Conservation (phyloP, 2,329 filamentous ascomycete genomes). For the Cytospora paraplurivora region DNA sequence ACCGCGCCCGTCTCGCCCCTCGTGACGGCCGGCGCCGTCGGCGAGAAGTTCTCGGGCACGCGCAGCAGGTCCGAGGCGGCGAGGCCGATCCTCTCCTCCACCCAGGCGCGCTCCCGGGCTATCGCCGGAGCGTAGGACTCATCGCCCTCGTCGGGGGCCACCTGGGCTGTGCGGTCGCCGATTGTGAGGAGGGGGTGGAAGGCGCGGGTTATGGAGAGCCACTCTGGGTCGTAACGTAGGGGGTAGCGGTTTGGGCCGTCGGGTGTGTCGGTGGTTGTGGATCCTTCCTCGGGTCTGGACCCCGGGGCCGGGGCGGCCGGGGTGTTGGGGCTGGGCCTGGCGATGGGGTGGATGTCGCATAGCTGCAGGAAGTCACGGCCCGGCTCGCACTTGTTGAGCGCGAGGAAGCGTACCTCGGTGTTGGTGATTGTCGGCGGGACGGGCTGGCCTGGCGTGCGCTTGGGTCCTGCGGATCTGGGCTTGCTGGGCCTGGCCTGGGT, state of each 20-base stretch:
- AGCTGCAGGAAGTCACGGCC: slow-evolving; percentile 82
- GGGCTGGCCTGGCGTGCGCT: slow-evolving; percentile 56
- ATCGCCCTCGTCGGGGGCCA: slow-evolving; percentile 67
- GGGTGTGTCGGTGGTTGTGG: slow-evolving; percentile 29
- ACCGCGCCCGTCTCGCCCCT: slow-evolving; percentile 54
- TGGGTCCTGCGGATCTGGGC: slow-evolving; percentile 48
- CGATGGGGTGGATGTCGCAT: slow-evolving; percentile 59
- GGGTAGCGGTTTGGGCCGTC: slow-evolving; percentile 47
- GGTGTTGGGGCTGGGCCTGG: slow-evolving; percentile 35
- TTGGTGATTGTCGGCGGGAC: slow-evolving; percentile 76
- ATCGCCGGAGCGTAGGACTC: slow-evolving; percentile 69
- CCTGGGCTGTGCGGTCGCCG: slow-evolving; percentile 57
- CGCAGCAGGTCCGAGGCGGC: slow-evolving; percentile 61
- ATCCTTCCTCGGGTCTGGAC: slow-evolving; percentile 9
- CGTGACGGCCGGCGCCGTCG: slow-evolving; percentile 74
- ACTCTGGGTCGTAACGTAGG: slow-evolving; percentile 87
- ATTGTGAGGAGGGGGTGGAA: slow-evolving; percentile 69
- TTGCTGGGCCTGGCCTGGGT: slow-evolving; percentile 42
- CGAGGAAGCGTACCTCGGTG: slow-evolving; percentile 78
- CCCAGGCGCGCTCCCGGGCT: slow-evolving; percentile 72
- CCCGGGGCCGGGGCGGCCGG: too few species aligned
- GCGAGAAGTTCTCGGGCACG: slow-evolving; percentile 76
- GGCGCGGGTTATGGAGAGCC: slow-evolving; percentile 88
- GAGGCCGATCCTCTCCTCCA: slow-evolving; percentile 70
- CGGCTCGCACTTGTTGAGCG: slow-evolving; percentile 87